Conservation (phyloP, 2,329 filamentous ascomycete genomes). For the Fusarium tupiense region DNA sequence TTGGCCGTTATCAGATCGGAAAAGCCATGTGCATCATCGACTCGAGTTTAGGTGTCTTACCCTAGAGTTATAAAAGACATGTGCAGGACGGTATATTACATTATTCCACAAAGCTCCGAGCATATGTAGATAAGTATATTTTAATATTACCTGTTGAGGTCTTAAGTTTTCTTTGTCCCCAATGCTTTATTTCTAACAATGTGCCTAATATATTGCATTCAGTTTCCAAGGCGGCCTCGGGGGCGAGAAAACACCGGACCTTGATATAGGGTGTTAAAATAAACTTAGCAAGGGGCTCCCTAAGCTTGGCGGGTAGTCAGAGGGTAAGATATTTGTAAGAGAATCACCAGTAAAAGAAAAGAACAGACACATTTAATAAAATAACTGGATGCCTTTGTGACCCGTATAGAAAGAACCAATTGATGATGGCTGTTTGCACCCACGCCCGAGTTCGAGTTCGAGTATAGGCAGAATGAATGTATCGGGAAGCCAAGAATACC, state of each 20-base stretch:
- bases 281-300: no score
- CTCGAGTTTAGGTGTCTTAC: not conserved
- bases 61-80: not conserved
- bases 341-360: not conserved
- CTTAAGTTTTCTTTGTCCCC: not conserved
- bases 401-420: not conserved
- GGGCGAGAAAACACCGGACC: no score
- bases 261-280: no score
- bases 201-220: not conserved
- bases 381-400: not conserved
- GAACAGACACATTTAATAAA: not conserved
- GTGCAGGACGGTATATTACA: not conserved
- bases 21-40: conserved; percentile 29
- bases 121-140: not conserved
- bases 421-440: not conserved
- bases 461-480: not conserved
- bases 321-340: not conserved
- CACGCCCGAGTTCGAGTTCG: not conserved
- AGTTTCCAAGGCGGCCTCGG: not conserved
- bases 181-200: not conserved
- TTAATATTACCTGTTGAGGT: not conserved
- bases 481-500: conserved; percentile 22
- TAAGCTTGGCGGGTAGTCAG: not conserved
- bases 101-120: not conserved
- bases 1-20: conserved; percentile 30